Percentiles rank a stretch among this genome's conserved stretches.
phyloP scores from a whole-genome alignment of 306 rosid genomes.

The Leucaena leucocephala region DNA sequence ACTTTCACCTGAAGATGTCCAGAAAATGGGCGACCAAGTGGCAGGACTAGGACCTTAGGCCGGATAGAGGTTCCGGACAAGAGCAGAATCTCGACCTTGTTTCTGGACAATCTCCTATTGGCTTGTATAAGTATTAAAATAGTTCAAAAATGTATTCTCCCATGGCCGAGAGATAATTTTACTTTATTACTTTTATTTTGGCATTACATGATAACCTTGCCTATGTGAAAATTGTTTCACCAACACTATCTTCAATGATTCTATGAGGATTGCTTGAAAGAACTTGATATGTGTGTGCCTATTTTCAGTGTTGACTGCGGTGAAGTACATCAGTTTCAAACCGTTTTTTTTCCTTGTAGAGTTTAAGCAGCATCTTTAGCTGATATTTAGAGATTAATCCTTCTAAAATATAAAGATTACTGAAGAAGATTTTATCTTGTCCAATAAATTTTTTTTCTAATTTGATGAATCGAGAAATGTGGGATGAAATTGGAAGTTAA shows the following conservation, averaged over 20 bases:
- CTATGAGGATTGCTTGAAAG: constrained; percentile 12
- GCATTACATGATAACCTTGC: constrained; percentile 20
- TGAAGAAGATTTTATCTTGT: no score
- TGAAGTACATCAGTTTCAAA: background rate
- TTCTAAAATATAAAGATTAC: no score
- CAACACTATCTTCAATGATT: constrained; percentile 16
- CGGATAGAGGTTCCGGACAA: constrained; percentile 50
- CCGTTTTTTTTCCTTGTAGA: no score
- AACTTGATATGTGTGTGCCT: constrained; percentile 23
- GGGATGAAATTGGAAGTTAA: no score
- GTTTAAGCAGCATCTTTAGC: no score
- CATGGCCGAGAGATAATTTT: constrained; percentile 30
- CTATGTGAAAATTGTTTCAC: constrained; percentile 25
- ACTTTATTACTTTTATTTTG: constrained; percentile 37
- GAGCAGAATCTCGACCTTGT: constrained; percentile 53
- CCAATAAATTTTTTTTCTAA: no score
- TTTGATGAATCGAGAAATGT: no score
- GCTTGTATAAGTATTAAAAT: constrained; percentile 63
- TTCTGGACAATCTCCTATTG: constrained; percentile 63
- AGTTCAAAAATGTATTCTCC: constrained; percentile 30
- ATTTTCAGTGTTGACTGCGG: constrained; percentile 31
- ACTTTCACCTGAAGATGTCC: constrained; percentile 84
- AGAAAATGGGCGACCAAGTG: constrained; percentile 76
- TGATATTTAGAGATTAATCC: no score
- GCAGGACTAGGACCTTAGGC: constrained; percentile 50